These are phyloP conservation scores for Cladosporium sp. DNA, from an alignment of 2,329 filamentous ascomycete species.

Conservation along the genomic window DNA sequence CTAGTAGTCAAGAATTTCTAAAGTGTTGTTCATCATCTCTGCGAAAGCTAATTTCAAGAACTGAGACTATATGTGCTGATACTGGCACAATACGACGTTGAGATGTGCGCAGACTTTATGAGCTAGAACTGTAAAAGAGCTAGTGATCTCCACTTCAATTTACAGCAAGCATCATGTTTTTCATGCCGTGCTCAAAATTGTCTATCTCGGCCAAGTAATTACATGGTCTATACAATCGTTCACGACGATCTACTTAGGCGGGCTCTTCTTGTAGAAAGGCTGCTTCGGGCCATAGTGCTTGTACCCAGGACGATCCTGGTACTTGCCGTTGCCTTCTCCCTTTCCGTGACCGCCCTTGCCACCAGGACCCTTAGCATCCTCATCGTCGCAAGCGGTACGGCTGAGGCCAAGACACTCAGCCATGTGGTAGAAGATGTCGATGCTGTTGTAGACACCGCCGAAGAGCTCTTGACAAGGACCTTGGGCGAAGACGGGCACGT, in stretches of 20 bases:
- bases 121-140: too few species aligned
- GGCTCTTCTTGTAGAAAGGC: constrained; percentile 8
- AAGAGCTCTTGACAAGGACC: constrained; percentile 77
- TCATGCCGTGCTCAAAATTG: too few species aligned
- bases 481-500: constrained; percentile 72
- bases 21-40: too few species aligned
- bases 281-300: constrained; percentile 11
- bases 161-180: too few species aligned
- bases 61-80: too few species aligned
- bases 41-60: too few species aligned
- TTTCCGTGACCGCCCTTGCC: constrained; percentile 14
- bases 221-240: neutral
- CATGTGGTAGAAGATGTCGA: constrained; percentile 73
- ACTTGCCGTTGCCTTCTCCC: constrained; percentile 16
- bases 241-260: neutral
- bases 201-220: neutral
- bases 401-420: constrained; percentile 61
- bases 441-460: constrained; percentile 64
- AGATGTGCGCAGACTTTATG: too few species aligned
- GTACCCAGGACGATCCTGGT: constrained; percentile 12
- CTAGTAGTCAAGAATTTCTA: too few species aligned
- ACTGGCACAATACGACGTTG: too few species aligned
- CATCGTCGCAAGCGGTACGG: constrained; percentile 13
- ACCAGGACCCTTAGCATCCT: constrained; percentile 14
- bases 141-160: too few species aligned